Conservation (phyloP, 768 basidiomycete species). For the Tulasnella sp. region DNA sequence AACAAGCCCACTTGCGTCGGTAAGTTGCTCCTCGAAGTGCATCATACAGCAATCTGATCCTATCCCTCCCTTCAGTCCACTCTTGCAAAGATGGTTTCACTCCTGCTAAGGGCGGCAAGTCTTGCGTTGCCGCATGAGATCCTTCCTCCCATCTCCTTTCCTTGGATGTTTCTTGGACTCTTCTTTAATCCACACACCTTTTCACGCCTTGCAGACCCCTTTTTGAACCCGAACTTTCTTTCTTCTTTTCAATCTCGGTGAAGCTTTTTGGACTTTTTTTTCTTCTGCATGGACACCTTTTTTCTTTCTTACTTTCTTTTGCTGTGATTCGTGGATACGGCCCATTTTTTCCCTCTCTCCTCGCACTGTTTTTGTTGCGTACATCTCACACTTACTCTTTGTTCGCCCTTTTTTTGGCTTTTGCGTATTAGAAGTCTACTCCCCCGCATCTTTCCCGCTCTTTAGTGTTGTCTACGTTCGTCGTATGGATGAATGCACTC, state of each 20-base stretch:
- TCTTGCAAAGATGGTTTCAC: constrained; percentile 9
- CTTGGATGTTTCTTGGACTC: constrained; percentile 11
- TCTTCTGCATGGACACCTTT: constrained; percentile 15
- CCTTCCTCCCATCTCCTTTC: not conserved
- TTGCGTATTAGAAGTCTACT: not conserved
- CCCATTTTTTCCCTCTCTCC: not conserved
- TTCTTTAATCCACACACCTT: constrained; percentile 13
- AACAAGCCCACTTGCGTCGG: not conserved
- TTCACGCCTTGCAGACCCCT: not conserved
- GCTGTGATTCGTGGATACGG: not conserved
- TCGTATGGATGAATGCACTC: not conserved
- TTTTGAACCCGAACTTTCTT: not conserved
- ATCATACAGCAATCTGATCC: no score
- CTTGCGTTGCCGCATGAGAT: constrained; percentile 6
- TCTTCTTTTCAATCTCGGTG: not conserved
- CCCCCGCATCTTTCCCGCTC: not conserved
- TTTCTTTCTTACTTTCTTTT: not conserved
- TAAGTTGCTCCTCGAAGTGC: not conserved
- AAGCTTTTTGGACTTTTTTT: constrained; percentile 1
- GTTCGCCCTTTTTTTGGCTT: not conserved
- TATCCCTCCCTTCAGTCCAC: not conserved
- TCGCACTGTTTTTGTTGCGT: constrained; percentile 1
- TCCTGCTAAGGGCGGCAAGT: constrained; percentile 14
- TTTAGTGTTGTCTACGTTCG: not conserved
- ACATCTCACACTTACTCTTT: not conserved